These are phyloP conservation scores for Daldinia decipiens DNA, from an alignment of 495 filamentous ascomycete genomes.

Conservation along the genomic window DNA sequence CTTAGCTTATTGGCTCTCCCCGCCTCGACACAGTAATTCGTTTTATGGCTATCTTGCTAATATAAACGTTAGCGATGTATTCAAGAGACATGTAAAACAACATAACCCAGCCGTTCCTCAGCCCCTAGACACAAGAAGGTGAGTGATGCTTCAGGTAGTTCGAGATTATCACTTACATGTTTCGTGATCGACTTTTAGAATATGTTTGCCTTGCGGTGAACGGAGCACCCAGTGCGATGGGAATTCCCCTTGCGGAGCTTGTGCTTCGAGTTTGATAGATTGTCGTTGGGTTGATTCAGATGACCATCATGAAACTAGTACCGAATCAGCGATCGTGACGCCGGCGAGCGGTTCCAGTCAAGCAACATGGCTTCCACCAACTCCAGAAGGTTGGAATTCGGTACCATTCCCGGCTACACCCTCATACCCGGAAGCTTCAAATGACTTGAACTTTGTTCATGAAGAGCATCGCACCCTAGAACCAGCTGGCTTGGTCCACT, in stretches of 20 bases:
- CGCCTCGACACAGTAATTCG: background rate
- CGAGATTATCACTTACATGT: constrained; percentile 15
- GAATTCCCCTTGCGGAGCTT: constrained; percentile 42
- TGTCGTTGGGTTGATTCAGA: constrained; percentile 18
- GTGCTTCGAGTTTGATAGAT: constrained; percentile 33
- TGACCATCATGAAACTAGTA: constrained; percentile 14
- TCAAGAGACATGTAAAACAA: constrained; percentile 48
- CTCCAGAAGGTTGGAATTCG: constrained; percentile 20
- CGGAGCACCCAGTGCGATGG: constrained; percentile 43
- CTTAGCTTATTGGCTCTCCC: background rate
- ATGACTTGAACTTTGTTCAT: constrained; percentile 7
- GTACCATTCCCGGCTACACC: constrained; percentile 12
- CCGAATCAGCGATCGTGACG: constrained; percentile 14
- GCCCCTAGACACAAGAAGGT: constrained; percentile 7
- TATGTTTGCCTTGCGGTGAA: constrained; percentile 42
- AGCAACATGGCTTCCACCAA: constrained; percentile 28
- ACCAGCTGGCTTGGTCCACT: constrained; percentile 2
- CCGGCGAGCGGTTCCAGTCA: background rate
- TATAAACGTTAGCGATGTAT: constrained; percentile 37
- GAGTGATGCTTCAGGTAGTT: background rate
- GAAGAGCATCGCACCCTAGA: background rate
- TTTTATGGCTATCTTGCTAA: constrained; percentile 4
- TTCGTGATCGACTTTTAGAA: constrained; percentile 18
- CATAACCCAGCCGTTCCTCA: constrained; percentile 25
- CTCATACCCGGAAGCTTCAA: constrained; percentile 6